A percentile compares a stretch with the other conserved stretches of the same genome.
phyloP scores from a whole-genome alignment of 345 rosid species.

The Salix koriyanagi region DNA sequence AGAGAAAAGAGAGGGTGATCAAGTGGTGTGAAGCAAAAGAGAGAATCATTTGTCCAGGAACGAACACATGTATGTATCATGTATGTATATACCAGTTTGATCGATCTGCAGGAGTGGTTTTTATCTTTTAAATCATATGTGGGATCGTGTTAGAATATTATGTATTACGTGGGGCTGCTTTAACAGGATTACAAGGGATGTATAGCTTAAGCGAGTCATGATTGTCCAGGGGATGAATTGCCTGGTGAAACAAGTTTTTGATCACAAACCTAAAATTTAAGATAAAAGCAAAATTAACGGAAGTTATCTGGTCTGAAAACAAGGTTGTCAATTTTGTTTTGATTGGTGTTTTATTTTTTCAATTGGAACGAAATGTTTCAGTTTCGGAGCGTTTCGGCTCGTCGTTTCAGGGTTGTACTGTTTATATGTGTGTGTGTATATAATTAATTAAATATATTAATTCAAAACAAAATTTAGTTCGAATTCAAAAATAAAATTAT shows the following conservation, averaged over 20 bases:
- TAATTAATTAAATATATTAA: too few relatives aligned
- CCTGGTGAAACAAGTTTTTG: background rate
- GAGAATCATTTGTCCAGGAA: constrained; percentile 23
- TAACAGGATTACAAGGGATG: background rate
- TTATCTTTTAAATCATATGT: background rate
- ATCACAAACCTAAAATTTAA: background rate
- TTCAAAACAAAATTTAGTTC: too few relatives aligned
- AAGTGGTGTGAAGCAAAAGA: constrained; percentile 12
- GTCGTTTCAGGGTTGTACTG: too few relatives aligned
- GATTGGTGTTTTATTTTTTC: too few relatives aligned
- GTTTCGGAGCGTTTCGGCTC: too few relatives aligned
- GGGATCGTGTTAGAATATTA: constrained; percentile 11
- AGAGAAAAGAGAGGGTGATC: background rate
- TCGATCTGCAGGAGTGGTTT: background rate
- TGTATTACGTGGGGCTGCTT: constrained; percentile 15
- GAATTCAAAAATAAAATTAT: too few relatives aligned
- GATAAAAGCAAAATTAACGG: background rate
- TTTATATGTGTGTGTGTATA: too few relatives aligned
- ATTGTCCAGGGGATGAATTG: background rate
- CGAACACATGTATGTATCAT: background rate
- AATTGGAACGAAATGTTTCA: too few relatives aligned
- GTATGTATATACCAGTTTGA: constrained; percentile 11
- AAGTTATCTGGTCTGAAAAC: background rate
- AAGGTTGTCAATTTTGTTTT: too few relatives aligned
- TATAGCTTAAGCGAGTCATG: background rate